Evolutionary conservation across 2,329 filamentous ascomycete genomes (phyloP), one percentile per base, ranked within the genome.

Genomic region (Fusarium camptoceras): DNA sequence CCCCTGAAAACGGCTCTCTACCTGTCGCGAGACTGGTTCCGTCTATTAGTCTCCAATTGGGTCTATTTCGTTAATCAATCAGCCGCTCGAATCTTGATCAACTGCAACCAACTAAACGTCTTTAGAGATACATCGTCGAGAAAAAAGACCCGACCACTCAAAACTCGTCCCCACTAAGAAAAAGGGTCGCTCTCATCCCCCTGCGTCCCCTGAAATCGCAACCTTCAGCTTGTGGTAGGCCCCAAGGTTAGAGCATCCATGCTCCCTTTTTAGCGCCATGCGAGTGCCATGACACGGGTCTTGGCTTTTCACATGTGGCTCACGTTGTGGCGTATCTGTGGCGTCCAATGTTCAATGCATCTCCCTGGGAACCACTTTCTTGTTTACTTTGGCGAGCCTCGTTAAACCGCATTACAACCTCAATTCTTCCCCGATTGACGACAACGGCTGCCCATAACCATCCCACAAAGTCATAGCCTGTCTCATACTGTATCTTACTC

Each of bases 381-480:
- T 75, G 73, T 75, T 75, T 75, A 75, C 73, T 72, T 74, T 65
- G 57, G 43, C 53, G 54, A 50, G 28, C 16, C 58, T 57, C 53
- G 56, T 55, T 48, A 71, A 63, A 62, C 63, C 25, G 25, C 39
- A 62, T 55, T 66, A 57, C 68, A 66, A 70, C 65, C 60, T 67
- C 69, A 64, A 47, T 37, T 56, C 57, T n/a, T 22, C n/a, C 60
- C 46, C 59, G 28, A 60, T 55, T 68, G 58, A 75, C 62, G 64
- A 67, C 51, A 75, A 59, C 59, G 41, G 57, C 50, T 50, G 39
- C 55, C 44, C 61, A 61, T 63, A 55, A 43, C 64, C 57, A 69
- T 63, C 56, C 50, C 55, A 43, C 27, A 25, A 34, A 28, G 34
- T 34, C n/a, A 55, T 55, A 49, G 54, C 46, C 59, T 47, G 27